Evolutionary conservation across 2,329 filamentous ascomycete genomes (phyloP).

Genomic region (Colletotrichum trifolii): DNA sequence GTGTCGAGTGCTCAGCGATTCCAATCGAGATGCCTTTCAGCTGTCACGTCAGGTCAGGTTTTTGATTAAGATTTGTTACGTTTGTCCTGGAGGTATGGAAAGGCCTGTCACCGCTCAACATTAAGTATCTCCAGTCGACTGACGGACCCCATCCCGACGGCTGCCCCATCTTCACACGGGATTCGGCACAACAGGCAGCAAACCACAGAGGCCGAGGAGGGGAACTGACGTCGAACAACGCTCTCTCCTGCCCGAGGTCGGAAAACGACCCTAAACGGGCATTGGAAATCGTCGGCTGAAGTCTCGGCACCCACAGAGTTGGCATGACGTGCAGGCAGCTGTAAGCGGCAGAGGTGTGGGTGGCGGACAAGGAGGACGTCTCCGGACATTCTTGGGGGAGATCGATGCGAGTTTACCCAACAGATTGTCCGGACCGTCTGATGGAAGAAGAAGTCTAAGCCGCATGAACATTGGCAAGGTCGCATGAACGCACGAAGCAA

Average conservation of each 20-base stretch:
- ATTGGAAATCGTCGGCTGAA: not conserved
- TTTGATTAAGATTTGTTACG: not conserved
- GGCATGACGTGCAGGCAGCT: not conserved
- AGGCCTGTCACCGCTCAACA: not conserved
- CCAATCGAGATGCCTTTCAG: not conserved
- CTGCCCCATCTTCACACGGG: not conserved
- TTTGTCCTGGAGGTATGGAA: not conserved
- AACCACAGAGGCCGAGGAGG: not conserved
- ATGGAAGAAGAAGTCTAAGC: not conserved
- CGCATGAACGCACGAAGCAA: slow-evolving; percentile 15
- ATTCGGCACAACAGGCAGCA: not conserved
- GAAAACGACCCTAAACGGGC: not conserved
- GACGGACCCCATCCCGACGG: not conserved
- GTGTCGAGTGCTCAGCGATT: too few species aligned
- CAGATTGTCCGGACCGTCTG: not conserved
- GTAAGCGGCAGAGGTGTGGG: not conserved
- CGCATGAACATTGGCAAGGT: not conserved
- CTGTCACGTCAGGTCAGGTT: not conserved
- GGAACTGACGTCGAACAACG: not conserved
- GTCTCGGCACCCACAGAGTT: slow-evolving; percentile 1
- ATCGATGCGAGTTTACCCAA: not conserved
- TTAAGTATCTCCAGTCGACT: not conserved
- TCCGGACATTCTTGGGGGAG: too few species aligned
- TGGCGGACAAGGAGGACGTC: not conserved
- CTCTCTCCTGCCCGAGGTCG: not conserved